Base-by-base conservation (phyloP, 768 basidiomycete genomes). In the Boletus eberwhitei region DNA sequence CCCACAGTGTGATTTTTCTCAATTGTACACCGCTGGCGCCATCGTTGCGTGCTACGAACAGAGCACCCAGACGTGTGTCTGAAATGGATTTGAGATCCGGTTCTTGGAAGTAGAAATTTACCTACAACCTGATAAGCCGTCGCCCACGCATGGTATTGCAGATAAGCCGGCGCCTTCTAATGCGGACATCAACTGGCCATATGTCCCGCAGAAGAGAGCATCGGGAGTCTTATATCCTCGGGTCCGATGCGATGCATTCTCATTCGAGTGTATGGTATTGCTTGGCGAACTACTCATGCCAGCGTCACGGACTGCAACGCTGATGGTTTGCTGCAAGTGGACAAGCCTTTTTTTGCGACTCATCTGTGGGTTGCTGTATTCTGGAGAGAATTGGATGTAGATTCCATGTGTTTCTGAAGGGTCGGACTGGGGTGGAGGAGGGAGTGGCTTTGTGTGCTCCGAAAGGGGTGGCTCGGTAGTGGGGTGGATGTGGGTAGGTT, bases 151-250 rank as follows among this genome's bases (percentile, higher is more conserved):
- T 11, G 70, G 69, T 6, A 62, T 63, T 29, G 69, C 63, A 24
- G 63, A 65, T 59, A 77, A 64, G 37, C 76, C 75, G 1, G 73
- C 76, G 16, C 54, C 63, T 46, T 71, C 59, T 40, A 77, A 61
- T n/a, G 76, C 76, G 22, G 62, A 54, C 68, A 71, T 69, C 47
- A 77, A 59, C 60, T 77, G 76, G 11, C 76, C 76, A 58, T 75
- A 77, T 19, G 76, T 77, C 24, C 76, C 76, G 24, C 72, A 69
- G 58, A 74, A 77, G 48, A 77, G 59, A 29, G 73, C 64, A 39
- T 66, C 62, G n/a, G 66, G 19, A 9, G 55, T 57, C 52, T 53
- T 63, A 21, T 65, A 48, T 47, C 55, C 55, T 48, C 58, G 53
- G 35, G 26, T n/a, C 2, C 8, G 37, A 36, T 51, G 61, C 2